A percentile compares a stretch with the other conserved stretches of the same genome.
Evolutionary conservation across 2,329 filamentous ascomycete genomes (phyloP).

Genomic region (Diplodia sapinea): DNA sequence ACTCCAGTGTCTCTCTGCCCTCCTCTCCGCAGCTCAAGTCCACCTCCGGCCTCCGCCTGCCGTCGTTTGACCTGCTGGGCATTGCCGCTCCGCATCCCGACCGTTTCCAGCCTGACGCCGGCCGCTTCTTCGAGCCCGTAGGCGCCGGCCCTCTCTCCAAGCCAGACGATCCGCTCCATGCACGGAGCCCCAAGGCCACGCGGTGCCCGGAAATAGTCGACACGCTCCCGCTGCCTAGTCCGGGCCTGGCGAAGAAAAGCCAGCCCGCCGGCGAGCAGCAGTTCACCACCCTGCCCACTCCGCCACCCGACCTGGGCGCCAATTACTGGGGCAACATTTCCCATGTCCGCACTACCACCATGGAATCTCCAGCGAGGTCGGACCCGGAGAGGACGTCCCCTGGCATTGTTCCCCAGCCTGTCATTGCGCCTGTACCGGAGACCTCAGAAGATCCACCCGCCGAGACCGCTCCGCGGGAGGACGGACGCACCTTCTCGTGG

Average conservation of each 20-base stretch:
- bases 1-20: slow-evolving; percentile 11
- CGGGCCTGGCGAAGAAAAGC: slow-evolving; percentile 3
- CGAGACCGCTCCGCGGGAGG: not conserved
- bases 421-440: slow-evolving; percentile 30
- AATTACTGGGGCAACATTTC: slow-evolving; percentile 50
- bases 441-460: slow-evolving; percentile 33
- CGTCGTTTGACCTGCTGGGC: slow-evolving; percentile 60
- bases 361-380: slow-evolving; percentile 50
- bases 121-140: slow-evolving; percentile 41
- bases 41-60: slow-evolving; percentile 52
- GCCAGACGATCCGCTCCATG: slow-evolving; percentile 50
- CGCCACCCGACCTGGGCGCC: slow-evolving; percentile 52
- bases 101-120: slow-evolving; percentile 40
- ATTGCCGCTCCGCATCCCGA: slow-evolving; percentile 57
- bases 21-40: slow-evolving; percentile 19
- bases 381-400: slow-evolving; percentile 40
- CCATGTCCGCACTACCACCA: slow-evolving; percentile 43
- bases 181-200: slow-evolving; percentile 43
- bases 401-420: slow-evolving; percentile 25
- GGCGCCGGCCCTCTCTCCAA: slow-evolving; percentile 48
- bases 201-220: slow-evolving; percentile 23
- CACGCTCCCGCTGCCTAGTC: slow-evolving; percentile 19
- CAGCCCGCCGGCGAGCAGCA: slow-evolving; percentile 31
- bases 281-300: slow-evolving; percentile 53
- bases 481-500: slow-evolving; percentile 40